Evolutionary conservation across 169 alveolate genomes (phyloP).

Genomic region (Plasmodium vinckei): DNA sequence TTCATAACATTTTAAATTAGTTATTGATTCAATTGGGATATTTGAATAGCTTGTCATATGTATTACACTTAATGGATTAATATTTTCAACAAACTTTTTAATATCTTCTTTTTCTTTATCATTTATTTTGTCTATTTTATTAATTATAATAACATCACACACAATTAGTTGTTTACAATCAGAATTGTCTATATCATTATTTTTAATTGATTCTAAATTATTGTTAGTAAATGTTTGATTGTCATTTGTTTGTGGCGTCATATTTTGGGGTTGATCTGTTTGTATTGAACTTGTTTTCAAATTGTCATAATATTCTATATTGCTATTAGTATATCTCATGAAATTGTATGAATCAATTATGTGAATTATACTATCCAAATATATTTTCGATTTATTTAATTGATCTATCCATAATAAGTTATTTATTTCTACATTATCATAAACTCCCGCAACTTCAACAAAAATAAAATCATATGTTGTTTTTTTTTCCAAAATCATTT

Average conservation of each 20-base stretch:
- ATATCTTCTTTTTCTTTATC: constrained; percentile 26
- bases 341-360: constrained; percentile 57
- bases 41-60: constrained; percentile 38
- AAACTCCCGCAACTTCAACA: constrained; percentile 72
- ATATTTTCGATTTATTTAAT: constrained; percentile 66
- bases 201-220: not conserved
- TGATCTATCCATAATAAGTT: constrained; percentile 71
- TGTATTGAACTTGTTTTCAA: not conserved
- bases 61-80: constrained; percentile 57
- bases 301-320: constrained; percentile 5
- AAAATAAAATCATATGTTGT: constrained; percentile 50
- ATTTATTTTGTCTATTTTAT: constrained; percentile 64
- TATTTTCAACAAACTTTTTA: constrained; percentile 34
- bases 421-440: constrained; percentile 63
- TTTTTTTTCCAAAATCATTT: constrained; percentile 60
- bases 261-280: not conserved
- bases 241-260: not conserved
- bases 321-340: constrained; percentile 7
- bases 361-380: constrained; percentile 67
- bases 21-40: constrained; percentile 50
- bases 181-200: not conserved
- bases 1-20: constrained; percentile 71
- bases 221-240: not conserved
- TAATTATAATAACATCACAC: constrained; percentile 61
- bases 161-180: constrained; percentile 60